These are phyloP conservation scores for Candida neerlandica DNA, from an alignment of 1,139 yeast genomes.

Conservation along the genomic window DNA sequence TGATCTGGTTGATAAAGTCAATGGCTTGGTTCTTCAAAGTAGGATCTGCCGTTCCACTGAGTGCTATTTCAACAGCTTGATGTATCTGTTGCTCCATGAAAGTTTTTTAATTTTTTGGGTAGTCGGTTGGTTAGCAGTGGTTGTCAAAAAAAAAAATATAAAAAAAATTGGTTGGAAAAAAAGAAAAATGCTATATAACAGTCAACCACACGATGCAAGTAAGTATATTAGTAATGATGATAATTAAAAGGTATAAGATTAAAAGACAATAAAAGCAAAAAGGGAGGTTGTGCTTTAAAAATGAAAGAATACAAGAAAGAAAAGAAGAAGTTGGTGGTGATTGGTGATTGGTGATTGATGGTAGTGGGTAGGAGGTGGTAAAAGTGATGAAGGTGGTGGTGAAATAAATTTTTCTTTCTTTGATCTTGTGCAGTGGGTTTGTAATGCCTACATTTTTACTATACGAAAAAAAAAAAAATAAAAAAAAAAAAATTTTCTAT, in stretches of 20 bases:
- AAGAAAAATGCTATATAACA: not conserved
- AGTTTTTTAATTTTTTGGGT: not conserved
- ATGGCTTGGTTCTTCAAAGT: conserved; percentile 80
- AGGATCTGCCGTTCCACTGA: conserved; percentile 73
- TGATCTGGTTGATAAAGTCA: conserved; percentile 74
- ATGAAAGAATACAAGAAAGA: not conserved
- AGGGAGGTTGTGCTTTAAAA: not conserved
- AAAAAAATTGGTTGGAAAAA: not conserved
- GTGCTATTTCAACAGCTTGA: conserved; percentile 91
- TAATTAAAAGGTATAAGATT: not conserved
- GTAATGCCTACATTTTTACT: not conserved
- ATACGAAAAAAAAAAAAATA: conserved; percentile 5
- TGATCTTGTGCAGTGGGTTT: not conserved
- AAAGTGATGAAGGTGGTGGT: not conserved
- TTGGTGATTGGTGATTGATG: not conserved
- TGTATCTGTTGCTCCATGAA: conserved; percentile 82
- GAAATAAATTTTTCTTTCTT: not conserved
- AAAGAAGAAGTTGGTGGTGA: not conserved
- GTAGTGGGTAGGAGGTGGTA: not conserved
- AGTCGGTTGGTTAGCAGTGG: not conserved
- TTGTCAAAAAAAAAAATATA: conserved; percentile 4
- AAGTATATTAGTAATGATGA: too few species aligned
- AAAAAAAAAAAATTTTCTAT: conserved; percentile 5
- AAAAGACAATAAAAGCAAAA: not conserved
- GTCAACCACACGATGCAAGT: not conserved